Base-by-base conservation (phyloP, 2,329 filamentous ascomycete species). In the Aspergillus chevalieri region DNA sequence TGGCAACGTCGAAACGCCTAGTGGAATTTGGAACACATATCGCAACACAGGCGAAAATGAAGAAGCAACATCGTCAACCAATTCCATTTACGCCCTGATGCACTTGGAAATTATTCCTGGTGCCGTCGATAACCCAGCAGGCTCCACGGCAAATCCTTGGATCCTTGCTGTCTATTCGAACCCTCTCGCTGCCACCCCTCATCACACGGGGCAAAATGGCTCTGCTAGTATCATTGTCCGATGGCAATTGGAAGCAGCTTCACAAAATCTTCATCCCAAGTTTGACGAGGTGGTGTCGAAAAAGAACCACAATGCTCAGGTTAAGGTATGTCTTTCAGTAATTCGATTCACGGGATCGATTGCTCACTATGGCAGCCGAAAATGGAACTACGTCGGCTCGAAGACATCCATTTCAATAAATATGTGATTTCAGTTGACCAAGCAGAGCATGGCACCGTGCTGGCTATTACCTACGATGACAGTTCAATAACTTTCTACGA, bases 401-500 rank as follows among this genome's bases (percentile, higher is more conserved):
- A 87, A 2, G 83, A 92, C 45, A 76, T 88, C 6, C 68, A 81
- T 14, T 74, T 87, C 28, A 81, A 86, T 57, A 90, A 89, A 64
- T 77, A 87, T 21, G 74, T 91, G 1, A 69, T 95, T 36, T 80
- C 81, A 0, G 74, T 93, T 26, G 80, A 85, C 43, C 74, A 82
- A 2, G 75, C 87, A 15, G 85, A 86, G 58, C 82, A 85, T 52
- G 86, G 87, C 44, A 89, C 83, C 51, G 77, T 86, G 2, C 55
- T 95, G 2, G 83, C 85, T 26, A 75, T 95, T 51, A 79, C 80
- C 22, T 88, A 88, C 58, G 87, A 87, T 53, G 90, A 95, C 64
- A 88, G 91, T 9, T 86, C 83, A 0, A 76, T 94, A 3, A 85
- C 93, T 57, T 88, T 92, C 66, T 82, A 88, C 49, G 87, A 94